Percentiles rank a stretch among this genome's conserved stretches.
Conservation (phyloP, 139 green algal species). For the Chlamydomonas asymmetrica region DNA sequence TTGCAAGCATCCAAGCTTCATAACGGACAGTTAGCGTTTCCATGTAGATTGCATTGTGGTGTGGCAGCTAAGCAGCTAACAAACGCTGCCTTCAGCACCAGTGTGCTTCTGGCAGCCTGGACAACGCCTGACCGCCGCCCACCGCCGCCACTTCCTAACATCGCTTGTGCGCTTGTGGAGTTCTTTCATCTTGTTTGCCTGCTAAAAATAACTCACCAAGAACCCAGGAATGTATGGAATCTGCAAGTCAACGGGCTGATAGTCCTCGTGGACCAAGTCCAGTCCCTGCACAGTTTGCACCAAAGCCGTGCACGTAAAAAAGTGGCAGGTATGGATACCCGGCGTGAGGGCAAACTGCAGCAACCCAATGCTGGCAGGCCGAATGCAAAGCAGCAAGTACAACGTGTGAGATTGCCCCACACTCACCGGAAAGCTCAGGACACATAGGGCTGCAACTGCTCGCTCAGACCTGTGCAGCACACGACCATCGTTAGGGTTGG, state of each 20-base stretch:
- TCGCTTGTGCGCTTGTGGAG: no score
- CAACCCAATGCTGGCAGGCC: no score
- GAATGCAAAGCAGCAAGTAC: background rate
- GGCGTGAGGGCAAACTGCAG: background rate
- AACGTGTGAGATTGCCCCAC: background rate
- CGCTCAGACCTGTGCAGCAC: background rate
- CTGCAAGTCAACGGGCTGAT: conserved; percentile 32
- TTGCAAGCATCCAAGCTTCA: no score
- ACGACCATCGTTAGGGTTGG: background rate
- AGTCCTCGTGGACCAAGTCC: conserved; percentile 52
- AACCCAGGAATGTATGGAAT: conserved; percentile 54
- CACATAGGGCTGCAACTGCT: background rate
- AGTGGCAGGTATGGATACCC: background rate
- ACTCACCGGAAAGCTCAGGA: background rate
- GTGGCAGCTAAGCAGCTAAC: background rate
- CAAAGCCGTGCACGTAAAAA: background rate
- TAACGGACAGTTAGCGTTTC: no score
- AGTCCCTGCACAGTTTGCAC: conserved; percentile 32
- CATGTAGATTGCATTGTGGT: no score
- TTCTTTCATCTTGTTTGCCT: background rate
- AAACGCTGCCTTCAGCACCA: background rate
- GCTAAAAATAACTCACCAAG: conserved; percentile 26
- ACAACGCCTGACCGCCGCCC: no score
- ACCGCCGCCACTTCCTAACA: no score
- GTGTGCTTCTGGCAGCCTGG: background rate